These are phyloP conservation scores for Cochlearia excelsa DNA, from an alignment of 345 rosid genomes.

Conservation along the genomic window DNA sequence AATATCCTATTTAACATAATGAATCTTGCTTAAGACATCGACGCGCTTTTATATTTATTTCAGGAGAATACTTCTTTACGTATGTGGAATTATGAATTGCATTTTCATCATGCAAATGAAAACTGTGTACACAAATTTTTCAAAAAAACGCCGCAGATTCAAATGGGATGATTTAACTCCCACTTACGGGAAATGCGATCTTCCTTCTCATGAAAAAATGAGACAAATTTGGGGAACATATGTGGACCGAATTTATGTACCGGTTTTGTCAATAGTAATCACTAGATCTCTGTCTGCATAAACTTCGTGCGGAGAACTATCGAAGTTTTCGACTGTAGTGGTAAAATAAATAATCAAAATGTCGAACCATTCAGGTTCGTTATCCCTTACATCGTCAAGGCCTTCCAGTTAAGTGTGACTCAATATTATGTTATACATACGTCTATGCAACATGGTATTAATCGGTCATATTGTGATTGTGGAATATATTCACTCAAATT, in stretches of 20 bases:
- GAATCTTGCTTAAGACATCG: neutral
- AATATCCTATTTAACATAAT: neutral
- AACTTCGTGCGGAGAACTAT: neutral
- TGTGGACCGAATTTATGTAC: neutral
- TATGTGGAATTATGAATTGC: neutral
- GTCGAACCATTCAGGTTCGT: neutral
- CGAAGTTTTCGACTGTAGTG: neutral
- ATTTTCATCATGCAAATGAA: neutral
- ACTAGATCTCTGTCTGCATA: neutral
- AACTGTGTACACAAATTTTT: neutral
- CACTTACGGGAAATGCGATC: no score
- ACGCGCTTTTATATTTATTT: neutral
- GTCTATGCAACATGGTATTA: neutral
- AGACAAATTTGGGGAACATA: neutral
- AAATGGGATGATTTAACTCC: neutral
- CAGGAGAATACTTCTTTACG: neutral
- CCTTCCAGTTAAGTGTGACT: no score
- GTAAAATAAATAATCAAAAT: no score
- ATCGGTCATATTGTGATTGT: neutral
- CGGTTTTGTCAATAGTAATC: neutral
- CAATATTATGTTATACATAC: no score
- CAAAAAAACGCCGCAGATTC: neutral
- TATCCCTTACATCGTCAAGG: neutral
- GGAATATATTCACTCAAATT: neutral
- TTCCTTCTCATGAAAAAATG: neutral